A percentile compares a stretch with the other conserved stretches of the same genome.
Conservation (phyloP, 129 eudicot genomes). For the Smallanthus sonchifolius region DNA sequence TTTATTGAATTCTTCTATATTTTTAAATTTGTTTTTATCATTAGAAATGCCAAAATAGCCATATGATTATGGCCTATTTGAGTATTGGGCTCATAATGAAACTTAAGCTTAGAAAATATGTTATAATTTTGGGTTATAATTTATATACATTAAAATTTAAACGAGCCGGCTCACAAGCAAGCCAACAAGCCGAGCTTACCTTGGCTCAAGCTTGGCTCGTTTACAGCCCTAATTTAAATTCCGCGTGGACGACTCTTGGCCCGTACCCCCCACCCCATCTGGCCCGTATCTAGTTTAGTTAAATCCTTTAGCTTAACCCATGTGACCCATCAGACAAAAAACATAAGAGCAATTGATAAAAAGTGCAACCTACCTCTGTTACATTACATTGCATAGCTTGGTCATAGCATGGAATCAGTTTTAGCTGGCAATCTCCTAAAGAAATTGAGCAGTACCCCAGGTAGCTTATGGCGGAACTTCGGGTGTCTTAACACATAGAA, state of each 20-base stretch:
- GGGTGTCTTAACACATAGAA: constrained; percentile 45
- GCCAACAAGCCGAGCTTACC: too few species aligned
- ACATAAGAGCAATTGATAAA: neutral
- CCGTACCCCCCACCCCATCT: neutral
- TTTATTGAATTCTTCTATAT: too few species aligned
- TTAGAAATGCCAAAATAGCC: too few species aligned
- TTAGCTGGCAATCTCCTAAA: constrained; percentile 15
- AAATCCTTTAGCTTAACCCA: neutral
- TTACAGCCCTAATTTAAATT: neutral
- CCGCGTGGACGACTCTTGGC: neutral
- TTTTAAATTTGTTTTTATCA: too few species aligned
- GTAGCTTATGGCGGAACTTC: constrained; percentile 38
- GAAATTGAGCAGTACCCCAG: constrained; percentile 13
- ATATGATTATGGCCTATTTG: too few species aligned
- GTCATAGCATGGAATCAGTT: constrained; percentile 9
- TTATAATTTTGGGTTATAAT: too few species aligned
- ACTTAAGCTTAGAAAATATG: too few species aligned
- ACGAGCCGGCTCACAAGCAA: too few species aligned
- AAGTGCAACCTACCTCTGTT: neutral
- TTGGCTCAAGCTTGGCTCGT: too few species aligned
- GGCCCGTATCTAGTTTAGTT: neutral
- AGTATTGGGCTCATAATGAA: too few species aligned
- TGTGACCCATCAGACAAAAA: neutral
- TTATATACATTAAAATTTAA: too few species aligned
- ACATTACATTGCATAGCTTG: neutral